A percentile compares a stretch with the other conserved stretches of the same genome.
These are phyloP conservation scores for Hevea brasiliensis DNA, from an alignment of 345 rosid genomes.

Conservation along the genomic window DNA sequence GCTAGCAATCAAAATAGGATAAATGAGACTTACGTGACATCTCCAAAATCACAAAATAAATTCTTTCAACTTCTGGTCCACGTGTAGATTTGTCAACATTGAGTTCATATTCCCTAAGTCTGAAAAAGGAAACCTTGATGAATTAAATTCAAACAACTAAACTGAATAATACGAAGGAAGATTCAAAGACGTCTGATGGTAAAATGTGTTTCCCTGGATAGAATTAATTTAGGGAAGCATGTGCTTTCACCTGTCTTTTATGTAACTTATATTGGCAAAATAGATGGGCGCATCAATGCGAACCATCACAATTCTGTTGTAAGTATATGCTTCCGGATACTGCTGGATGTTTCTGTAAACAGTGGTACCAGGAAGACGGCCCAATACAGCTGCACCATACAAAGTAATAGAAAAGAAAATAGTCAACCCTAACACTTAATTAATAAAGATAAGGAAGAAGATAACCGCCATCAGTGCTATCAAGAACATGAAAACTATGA, in stretches of 20 bases:
- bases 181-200: conserved; percentile 2
- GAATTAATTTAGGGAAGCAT: conserved; percentile 8
- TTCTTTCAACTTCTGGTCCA: conserved; percentile 86
- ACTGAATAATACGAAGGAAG: background rate
- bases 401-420: background rate
- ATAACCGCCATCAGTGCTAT: background rate
- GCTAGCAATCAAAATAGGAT: background rate
- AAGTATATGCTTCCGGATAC: conserved; percentile 95
- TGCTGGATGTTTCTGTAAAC: conserved; percentile 85
- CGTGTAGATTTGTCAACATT: conserved; percentile 69
- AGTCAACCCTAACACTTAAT: background rate
- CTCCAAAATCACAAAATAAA: conserved; percentile 83
- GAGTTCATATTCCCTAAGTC: conserved; percentile 86
- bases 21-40: conserved; percentile 77
- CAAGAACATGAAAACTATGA: background rate
- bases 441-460: background rate
- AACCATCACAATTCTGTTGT: conserved; percentile 89
- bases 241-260: conserved; percentile 73
- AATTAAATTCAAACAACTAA: conserved; percentile 10
- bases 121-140: conserved; percentile 28
- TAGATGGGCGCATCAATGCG: conserved; percentile 92
- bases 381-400: conserved; percentile 75
- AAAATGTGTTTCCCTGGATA: conserved; percentile 7
- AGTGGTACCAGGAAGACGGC: conserved; percentile 98
- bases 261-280: conserved; percentile 92